Conservation (phyloP, 805 yeast species). For the Kuraishia cidri region DNA sequence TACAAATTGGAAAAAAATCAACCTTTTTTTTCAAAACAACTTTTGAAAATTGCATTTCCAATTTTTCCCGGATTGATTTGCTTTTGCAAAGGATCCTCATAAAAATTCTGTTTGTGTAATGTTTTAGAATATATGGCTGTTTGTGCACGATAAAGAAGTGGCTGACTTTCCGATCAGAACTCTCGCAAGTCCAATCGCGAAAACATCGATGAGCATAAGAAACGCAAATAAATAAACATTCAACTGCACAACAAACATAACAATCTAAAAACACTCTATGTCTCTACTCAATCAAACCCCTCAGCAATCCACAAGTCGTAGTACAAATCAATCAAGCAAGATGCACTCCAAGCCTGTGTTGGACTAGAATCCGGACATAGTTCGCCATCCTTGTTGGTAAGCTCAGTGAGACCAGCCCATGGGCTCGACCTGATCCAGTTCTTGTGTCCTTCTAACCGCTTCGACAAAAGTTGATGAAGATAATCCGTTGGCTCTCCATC, state of each 20-base stretch:
- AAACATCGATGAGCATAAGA: too few species aligned
- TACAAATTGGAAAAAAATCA: too few species aligned
- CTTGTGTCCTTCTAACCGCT: conserved; percentile 55
- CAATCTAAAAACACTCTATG: too few species aligned
- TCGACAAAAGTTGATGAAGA: conserved; percentile 49
- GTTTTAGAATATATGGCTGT: background rate
- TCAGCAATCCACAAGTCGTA: conserved; percentile 44
- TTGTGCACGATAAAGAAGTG: background rate
- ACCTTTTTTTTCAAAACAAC: too few species aligned
- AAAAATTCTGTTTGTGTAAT: background rate
- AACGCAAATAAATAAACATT: too few species aligned
- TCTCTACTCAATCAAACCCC: too few species aligned
- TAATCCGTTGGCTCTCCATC: conserved; percentile 34
- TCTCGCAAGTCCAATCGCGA: too few species aligned
- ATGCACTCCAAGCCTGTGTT: conserved; percentile 94
- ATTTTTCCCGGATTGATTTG: too few species aligned
- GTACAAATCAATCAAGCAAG: conserved; percentile 76
- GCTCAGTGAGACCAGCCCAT: conserved; percentile 93
- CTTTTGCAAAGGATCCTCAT: too few species aligned
- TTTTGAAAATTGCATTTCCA: too few species aligned
- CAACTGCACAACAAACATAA: too few species aligned
- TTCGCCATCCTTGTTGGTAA: conserved; percentile 83
- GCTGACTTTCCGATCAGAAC: too few species aligned
- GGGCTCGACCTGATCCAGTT: conserved; percentile 65
- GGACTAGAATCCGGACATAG: conserved; percentile 84